A percentile compares a stretch with the other conserved stretches of the same genome.
Evolutionary conservation across 2,329 filamentous ascomycete species (phyloP).

Genomic region (Stylonectria norvegica): DNA sequence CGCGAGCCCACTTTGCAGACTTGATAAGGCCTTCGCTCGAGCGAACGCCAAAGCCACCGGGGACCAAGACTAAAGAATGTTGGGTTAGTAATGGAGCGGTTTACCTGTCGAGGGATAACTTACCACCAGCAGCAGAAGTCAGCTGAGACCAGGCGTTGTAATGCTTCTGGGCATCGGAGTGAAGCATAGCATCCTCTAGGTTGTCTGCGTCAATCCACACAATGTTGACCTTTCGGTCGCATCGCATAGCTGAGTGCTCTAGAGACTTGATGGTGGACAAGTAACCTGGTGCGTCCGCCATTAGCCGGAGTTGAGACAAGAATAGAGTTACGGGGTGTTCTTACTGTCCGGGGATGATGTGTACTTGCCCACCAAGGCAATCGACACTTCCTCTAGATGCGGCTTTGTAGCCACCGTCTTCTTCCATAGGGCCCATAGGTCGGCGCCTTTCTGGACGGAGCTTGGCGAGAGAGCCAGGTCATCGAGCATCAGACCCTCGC

Average conservation of each 20-base stretch:
- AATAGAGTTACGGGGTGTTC: background rate
- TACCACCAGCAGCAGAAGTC: conserved; percentile 62
- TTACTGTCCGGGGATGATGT: too few species aligned
- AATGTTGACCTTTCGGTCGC: conserved; percentile 73
- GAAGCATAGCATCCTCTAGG: conserved; percentile 70
- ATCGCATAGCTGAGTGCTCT: conserved; percentile 88
- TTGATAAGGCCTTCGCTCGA: conserved; percentile 89
- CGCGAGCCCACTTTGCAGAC: conserved; percentile 81
- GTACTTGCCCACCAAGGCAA: conserved; percentile 93
- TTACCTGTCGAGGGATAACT: conserved; percentile 22
- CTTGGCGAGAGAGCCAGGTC: conserved; percentile 48
- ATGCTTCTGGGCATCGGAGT: too few species aligned
- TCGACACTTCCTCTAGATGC: conserved; percentile 64
- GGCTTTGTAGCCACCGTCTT: conserved; percentile 64
- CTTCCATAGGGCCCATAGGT: conserved; percentile 79
- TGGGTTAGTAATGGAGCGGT: background rate
- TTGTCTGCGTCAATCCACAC: conserved; percentile 82
- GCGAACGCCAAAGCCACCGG: conserved; percentile 75
- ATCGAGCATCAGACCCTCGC: conserved; percentile 62
- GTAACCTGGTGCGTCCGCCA: background rate
- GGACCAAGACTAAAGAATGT: conserved; percentile 44
- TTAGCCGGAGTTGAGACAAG: background rate
- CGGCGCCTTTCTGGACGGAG: conserved; percentile 59
- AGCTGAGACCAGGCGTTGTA: conserved; percentile 84
- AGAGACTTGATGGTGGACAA: conserved; percentile 62